Evolutionary conservation across 495 filamentous ascomycete species (phyloP).

Genomic region (Tuber brumale): DNA sequence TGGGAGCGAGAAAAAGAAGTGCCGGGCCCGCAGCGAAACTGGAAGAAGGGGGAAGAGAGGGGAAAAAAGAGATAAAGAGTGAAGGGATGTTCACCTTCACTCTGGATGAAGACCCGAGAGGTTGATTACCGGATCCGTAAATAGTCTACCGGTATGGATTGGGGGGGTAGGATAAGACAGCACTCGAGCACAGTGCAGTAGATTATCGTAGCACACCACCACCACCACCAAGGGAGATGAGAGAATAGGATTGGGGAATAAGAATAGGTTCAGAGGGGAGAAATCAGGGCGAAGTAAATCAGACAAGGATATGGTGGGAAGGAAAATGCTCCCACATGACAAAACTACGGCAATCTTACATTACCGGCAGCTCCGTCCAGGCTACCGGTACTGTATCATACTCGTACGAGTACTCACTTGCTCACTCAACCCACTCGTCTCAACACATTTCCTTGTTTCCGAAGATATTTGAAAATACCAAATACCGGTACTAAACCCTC

Average conservation of each 20-base stretch:
- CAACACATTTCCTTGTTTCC: background rate
- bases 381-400: background rate
- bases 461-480: background rate
- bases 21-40: background rate
- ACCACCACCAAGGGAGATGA: background rate
- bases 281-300: background rate
- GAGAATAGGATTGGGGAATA: conserved; percentile 6
- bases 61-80: background rate
- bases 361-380: background rate
- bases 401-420: too few species aligned
- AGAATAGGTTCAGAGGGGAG: background rate
- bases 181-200: too few species aligned
- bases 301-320: background rate
- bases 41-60: background rate
- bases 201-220: background rate
- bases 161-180: background rate
- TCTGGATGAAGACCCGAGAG: background rate
- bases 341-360: background rate
- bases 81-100: background rate
- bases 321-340: background rate
- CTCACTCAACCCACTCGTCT: background rate
- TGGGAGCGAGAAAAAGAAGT: background rate
- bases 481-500: background rate
- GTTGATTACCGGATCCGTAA: background rate
- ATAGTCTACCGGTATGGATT: background rate